Base-by-base conservation (phyloP, 352 stramenopile species). In the Globisporangium radiosum region DNA sequence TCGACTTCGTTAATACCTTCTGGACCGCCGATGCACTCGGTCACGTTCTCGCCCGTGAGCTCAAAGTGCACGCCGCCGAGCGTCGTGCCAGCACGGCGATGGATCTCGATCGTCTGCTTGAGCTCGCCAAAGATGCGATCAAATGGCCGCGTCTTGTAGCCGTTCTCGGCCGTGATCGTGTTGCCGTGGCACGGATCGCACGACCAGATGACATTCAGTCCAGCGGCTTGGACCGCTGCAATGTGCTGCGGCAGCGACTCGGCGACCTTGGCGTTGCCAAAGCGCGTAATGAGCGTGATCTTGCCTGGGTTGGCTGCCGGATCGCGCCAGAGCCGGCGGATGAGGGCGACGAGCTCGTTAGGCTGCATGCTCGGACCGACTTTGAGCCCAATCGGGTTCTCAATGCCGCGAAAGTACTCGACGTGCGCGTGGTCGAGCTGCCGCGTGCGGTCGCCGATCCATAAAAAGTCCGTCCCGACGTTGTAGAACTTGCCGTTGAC, bases 331-430 rank as follows among this genome's bases (percentile, higher is more conserved):
- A 99, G 87, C 59, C 85, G 96, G 48, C 95, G 85, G 59, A 99
- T 97, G 60, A 99, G 91, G 37, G 86, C 69, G 51, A 99, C 88
- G 38, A 99, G 79, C 69, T 99, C 96, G 2, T 97, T 88, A 8
- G 93, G 86, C 49, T 84, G 88, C 78, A 96, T 98, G 70, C 96
- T 98, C 59, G 98, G 94, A 19, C 89, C 96, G 57, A 99, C 78
- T 77, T 99, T 99, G 65, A 99, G 95, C 59, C 95, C 97, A 47
- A 99, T 96, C 11, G 97, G 97, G 82, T 99, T 99, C 61, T 95
- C 89, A 66, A 99, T 97, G 36, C 97, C 97, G 17, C 96, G 88
- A 60, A 97, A 94, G 80, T 99, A 99, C 84, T 99, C 97, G 54
- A 99, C 81, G 68, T 99, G 97, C 17, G 96, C 96, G 59, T 97